Base-by-base conservation (phyloP, 176 grass and related monocot genomes). In the Tuctoria greenei region DNA sequence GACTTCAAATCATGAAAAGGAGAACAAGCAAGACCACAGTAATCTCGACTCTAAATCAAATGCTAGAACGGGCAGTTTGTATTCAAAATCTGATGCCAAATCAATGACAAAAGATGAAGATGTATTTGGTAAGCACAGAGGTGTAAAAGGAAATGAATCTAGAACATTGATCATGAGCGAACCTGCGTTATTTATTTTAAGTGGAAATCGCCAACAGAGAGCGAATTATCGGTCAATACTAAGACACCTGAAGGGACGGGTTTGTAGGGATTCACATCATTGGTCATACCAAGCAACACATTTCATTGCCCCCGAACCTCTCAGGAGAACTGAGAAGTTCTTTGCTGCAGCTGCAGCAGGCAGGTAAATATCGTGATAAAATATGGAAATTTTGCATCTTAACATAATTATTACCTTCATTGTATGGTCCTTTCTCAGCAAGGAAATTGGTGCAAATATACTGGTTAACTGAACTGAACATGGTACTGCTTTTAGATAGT, bases 281-380 rank as follows among this genome's bases (percentile, higher is more conserved):
- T 93, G 94, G 94, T 87, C 91, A 24, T 93, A 85, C 72, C 81
- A 91, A 89, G 91, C 93, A 24, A 93, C 94, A 67, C 94, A 97
- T 88, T 97, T 97, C 67, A 78, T 97, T 20, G 55, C 76, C 61
- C 86, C 81, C 3, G 78, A 83, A 16, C 91, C 88, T 34, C 74
- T 97, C 54, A 87, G 76, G 67, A 88, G 91, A 86, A 97, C 88
- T 26, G 94, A 97, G 46, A 93, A 97, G 79, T 93, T 97, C 79
- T 97, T 97, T 67, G 91, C 94, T 82, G 86, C 94, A 34, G 86
- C 91, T 64, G 88, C 94, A 41, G 78, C 86, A 61, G 94, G 94
- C 85, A 93, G 86, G 94, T 93, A 83, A 58, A 54, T 40, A 77
- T 15, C 46, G 3, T 42, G 42, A 21, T 18, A 31, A 27, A 46